Percentiles rank a stretch among this genome's conserved stretches.
Evolutionary conservation across 495 filamentous ascomycete genomes (phyloP).

Genomic region (Talaromyces trachyspermus): DNA sequence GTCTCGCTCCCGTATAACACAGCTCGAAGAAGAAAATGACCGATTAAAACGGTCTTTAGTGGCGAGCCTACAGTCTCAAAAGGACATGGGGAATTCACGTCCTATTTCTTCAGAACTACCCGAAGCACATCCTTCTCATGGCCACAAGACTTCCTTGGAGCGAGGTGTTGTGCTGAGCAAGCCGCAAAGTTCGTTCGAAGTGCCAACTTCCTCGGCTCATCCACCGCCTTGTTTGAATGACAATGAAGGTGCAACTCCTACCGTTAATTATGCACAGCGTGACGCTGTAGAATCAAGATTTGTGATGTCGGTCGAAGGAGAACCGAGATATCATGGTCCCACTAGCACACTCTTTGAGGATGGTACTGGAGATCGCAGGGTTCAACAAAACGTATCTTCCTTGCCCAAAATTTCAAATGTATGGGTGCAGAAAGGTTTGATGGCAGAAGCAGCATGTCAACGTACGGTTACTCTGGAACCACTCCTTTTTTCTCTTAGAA

Average conservation of each 20-base stretch:
- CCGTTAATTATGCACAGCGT: not conserved
- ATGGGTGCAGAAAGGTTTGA: constrained; percentile 12
- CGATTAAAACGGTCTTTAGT: constrained; percentile 13
- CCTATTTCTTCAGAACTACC: not conserved
- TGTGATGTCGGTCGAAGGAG: constrained; percentile 10
- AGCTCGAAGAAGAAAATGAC: constrained; percentile 22
- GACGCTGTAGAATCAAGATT: constrained; percentile 3
- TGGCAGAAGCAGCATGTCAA: constrained; percentile 23
- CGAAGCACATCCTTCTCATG: too few species aligned
- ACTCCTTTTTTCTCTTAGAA: too few species aligned
- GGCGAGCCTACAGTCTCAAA: constrained; percentile 7
- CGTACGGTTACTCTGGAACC: constrained; percentile 13
- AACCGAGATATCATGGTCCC: constrained; percentile 24
- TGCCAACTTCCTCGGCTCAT: too few species aligned
- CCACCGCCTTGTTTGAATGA: too few species aligned
- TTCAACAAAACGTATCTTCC: not conserved
- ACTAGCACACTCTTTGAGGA: constrained; percentile 26
- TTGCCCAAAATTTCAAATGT: constrained; percentile 9
- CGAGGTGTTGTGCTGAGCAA: too few species aligned
- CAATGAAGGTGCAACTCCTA: too few species aligned
- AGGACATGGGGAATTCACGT: not conserved
- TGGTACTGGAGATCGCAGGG: not conserved
- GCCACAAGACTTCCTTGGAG: too few species aligned
- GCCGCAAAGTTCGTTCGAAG: too few species aligned
- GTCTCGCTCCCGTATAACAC: constrained; percentile 21